Evolutionary conservation across 208 protist species (phyloP).

Genomic region (Acanthamoeba healyi): DNA sequence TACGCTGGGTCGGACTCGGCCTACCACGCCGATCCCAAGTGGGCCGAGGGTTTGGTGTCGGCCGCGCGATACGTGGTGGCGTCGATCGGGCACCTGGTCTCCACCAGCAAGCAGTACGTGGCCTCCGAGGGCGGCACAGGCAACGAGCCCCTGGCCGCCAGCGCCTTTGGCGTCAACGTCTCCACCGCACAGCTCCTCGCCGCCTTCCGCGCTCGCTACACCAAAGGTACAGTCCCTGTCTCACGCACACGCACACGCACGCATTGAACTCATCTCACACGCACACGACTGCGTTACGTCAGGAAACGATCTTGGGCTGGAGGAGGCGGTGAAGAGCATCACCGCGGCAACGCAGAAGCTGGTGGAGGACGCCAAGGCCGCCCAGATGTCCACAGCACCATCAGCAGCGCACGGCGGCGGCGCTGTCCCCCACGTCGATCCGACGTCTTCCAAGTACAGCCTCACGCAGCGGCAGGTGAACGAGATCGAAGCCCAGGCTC

Average conservation of each 20-base stretch:
- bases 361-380: neutral
- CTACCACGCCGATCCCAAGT: neutral
- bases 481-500: neutral
- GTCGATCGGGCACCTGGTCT: neutral
- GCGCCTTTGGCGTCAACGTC: neutral
- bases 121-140: neutral
- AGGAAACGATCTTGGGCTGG: neutral
- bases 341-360: neutral
- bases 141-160: neutral
- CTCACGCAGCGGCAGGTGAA: neutral
- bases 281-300: too few species aligned
- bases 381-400: neutral
- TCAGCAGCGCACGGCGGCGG: too few species aligned
- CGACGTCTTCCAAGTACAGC: conserved; percentile 8
- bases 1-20: neutral
- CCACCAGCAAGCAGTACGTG: neutral
- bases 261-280: too few species aligned
- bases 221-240: too few species aligned
- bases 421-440: neutral
- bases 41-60: neutral
- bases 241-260: too few species aligned
- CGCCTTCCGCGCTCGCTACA: neutral
- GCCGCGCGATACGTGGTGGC: neutral
- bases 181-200: neutral
- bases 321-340: neutral